Percentiles rank a stretch among this genome's conserved stretches.
These are phyloP conservation scores for Pseudocercospora macadamiae DNA, from an alignment of 2,329 filamentous ascomycete species.

Conservation along the genomic window DNA sequence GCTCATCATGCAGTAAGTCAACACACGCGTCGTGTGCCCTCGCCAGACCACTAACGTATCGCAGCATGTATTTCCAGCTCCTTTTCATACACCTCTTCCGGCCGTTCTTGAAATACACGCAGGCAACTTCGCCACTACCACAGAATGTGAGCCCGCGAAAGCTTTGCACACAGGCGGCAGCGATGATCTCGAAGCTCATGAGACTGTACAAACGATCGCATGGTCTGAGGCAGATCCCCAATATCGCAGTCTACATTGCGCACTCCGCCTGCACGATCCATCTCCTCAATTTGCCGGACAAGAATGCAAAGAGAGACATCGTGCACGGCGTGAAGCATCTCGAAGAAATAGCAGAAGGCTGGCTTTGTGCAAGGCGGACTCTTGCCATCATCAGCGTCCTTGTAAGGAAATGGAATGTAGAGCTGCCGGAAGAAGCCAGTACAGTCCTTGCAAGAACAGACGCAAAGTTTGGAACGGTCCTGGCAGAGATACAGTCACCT, in stretches of 20 bases:
- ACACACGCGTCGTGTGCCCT: not conserved
- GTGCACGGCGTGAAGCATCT: constrained; percentile 88
- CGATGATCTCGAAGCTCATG: constrained; percentile 89
- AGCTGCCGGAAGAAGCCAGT: constrained; percentile 80
- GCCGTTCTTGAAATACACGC: constrained; percentile 89
- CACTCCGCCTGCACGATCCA: constrained; percentile 96
- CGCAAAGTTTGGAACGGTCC: constrained; percentile 74
- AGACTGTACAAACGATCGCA: constrained; percentile 91
- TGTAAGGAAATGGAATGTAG: constrained; percentile 85
- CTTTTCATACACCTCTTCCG: constrained; percentile 95
- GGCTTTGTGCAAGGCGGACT: constrained; percentile 85
- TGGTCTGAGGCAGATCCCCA: constrained; percentile 89
- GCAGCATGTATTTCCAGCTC: constrained; percentile 95
- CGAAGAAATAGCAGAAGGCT: constrained; percentile 93
- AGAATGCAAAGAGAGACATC: constrained; percentile 85
- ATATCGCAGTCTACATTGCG: constrained; percentile 92
- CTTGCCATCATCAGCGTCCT: constrained; percentile 83
- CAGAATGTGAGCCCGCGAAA: constrained; percentile 86
- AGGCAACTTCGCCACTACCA: constrained; percentile 78
- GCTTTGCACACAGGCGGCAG: constrained; percentile 86
- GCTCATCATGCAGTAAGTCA: constrained; percentile 81
- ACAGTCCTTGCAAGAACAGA: constrained; percentile 77
- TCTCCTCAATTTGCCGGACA: constrained; percentile 88
- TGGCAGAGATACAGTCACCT: constrained; percentile 61
- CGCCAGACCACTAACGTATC: constrained; percentile 29